Percentiles rank a stretch among this genome's conserved stretches.
These are phyloP conservation scores for Psilocybe sp. DNA, from an alignment of 768 basidiomycete species.

Conservation along the genomic window DNA sequence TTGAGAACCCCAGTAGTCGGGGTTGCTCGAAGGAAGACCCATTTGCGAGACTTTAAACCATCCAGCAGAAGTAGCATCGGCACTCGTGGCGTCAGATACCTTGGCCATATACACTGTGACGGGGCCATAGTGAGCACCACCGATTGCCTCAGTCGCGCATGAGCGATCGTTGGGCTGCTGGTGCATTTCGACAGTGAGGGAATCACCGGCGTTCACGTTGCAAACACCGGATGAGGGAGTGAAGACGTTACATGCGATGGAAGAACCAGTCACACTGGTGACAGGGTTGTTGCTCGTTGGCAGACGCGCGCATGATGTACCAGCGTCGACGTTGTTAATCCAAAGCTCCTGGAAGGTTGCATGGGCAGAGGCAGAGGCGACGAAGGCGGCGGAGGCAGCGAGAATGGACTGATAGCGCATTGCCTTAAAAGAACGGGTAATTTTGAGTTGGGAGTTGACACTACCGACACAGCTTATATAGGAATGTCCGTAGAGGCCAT, in stretches of 20 bases:
- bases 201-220: slow-evolving; percentile 36
- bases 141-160: slow-evolving; percentile 47
- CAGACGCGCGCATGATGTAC: slow-evolving; percentile 41
- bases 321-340: slow-evolving; percentile 48
- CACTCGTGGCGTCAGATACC: slow-evolving; percentile 41
- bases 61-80: slow-evolving; percentile 34
- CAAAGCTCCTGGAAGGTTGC: slow-evolving; percentile 55
- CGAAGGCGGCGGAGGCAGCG: slow-evolving; percentile 25
- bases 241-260: slow-evolving; percentile 5
- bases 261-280: slow-evolving; percentile 29
- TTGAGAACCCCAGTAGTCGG: slow-evolving; percentile 42
- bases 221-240: neutral
- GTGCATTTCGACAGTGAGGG: slow-evolving; percentile 53
- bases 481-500: too few species aligned
- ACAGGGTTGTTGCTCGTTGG: slow-evolving; percentile 47
- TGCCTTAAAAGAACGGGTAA: too few species aligned
- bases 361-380: slow-evolving; percentile 42
- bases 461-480: too few species aligned
- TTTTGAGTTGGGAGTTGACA: too few species aligned
- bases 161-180: slow-evolving; percentile 45
- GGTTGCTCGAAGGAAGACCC: slow-evolving; percentile 46
- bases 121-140: slow-evolving; percentile 50
- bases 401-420: slow-evolving; percentile 2
- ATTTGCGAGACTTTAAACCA: slow-evolving; percentile 55
- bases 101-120: slow-evolving; percentile 48